Evolutionary conservation across 1,284 basidiomycete genomes (phyloP).

Genomic region (Wolfiporia cocos): DNA sequence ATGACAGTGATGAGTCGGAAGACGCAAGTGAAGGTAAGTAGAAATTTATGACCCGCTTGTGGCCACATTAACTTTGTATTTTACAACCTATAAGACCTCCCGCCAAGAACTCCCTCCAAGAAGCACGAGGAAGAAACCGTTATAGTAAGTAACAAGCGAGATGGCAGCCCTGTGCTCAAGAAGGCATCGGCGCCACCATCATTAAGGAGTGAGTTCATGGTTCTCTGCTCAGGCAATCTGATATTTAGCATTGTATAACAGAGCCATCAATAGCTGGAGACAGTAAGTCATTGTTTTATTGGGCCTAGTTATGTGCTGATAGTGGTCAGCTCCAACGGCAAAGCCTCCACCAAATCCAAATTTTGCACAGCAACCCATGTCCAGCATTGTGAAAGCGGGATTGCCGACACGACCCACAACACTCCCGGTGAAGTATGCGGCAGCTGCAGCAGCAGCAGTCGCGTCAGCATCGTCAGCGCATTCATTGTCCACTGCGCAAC

Average conservation of each 20-base stretch:
- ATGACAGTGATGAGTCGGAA: constrained; percentile 72
- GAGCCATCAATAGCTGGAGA: constrained; percentile 43
- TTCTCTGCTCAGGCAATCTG: too few relatives aligned
- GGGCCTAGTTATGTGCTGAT: constrained; percentile 4
- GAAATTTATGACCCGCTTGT: not conserved
- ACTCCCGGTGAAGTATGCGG: constrained; percentile 90
- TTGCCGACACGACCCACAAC: constrained; percentile 48
- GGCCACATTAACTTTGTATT: constrained; percentile 4
- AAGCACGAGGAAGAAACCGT: constrained; percentile 74
- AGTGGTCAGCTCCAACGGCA: constrained; percentile 30
- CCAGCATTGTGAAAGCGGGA: constrained; percentile 71
- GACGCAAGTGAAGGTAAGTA: constrained; percentile 60
- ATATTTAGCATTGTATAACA: too few relatives aligned
- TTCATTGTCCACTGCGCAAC: constrained; percentile 14
- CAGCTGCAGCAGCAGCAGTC: constrained; percentile 80
- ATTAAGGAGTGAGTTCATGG: too few relatives aligned
- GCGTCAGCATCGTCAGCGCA: constrained; percentile 39
- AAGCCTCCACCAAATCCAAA: constrained; percentile 81
- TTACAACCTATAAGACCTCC: constrained; percentile 32
- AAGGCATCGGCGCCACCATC: too few relatives aligned
- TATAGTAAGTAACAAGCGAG: constrained; percentile 64
- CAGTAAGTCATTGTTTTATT: constrained; percentile 29
- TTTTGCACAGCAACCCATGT: constrained; percentile 77
- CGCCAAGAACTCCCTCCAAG: constrained; percentile 59
- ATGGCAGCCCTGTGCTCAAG: constrained; percentile 75